Base-by-base conservation (phyloP, 164 flowering plant genomes). In the Magnolia sinica region DNA sequence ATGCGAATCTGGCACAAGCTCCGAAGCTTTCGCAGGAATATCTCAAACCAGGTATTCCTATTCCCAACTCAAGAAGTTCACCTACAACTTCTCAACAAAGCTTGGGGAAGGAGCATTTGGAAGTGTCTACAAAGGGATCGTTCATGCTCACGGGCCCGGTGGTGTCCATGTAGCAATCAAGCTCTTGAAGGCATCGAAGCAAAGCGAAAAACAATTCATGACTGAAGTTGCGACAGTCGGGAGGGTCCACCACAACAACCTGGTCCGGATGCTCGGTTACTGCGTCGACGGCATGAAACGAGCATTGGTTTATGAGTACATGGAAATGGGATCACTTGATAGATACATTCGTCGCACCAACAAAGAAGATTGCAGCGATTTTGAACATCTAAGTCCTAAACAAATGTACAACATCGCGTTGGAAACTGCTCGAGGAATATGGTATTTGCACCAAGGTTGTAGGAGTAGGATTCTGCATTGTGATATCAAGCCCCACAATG, bases 401-500 rank as follows among this genome's bases (percentile, higher is more conserved):
- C 69, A 31, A 59, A 24, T 27, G 63, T 64, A 66, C 72, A 68
- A 29, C 70, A 61, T 75, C 24, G 59, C 79, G 24, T 7, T 77
- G 49, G 75, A 63, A 58, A 75, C 65, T 0, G 72, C 77, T 31
- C 55, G 49, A 20, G 77, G 77, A 8, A 51, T 75, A 59, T 3
- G 24, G 11, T 75, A 75, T 59, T 64, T 64, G 61, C 73, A 37
- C 52, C 59, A 63, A 72, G 76, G 72, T 24, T 72, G 76, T 64
- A 59, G 73, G 9, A 74, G 61, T 51, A 64, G 74, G 45, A 81
- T 55, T 10, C 20, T 82, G 37, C 85, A 82, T 52, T 77, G 77
- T 71, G 84, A 82, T 61, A 77, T 82, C 51, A 81, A 81, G 74
- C 79, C 79, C 45, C 81, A 81, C 51, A 81, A 78, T 70, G 72